phyloP scores from a whole-genome alignment of 78 protist genomes.

The Diacronema lutheri region DNA sequence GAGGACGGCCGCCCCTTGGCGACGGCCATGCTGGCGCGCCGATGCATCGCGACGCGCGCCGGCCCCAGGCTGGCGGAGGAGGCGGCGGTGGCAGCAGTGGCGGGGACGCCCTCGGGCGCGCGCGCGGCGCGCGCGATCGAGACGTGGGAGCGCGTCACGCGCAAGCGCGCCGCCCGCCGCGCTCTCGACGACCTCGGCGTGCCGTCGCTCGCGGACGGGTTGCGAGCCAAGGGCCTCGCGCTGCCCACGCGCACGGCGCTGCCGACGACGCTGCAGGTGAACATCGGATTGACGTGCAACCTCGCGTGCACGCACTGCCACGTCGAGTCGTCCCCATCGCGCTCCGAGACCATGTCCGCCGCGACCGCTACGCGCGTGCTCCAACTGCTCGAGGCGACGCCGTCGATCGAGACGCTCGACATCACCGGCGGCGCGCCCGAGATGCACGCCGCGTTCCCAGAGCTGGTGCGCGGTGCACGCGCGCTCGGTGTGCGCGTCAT shows the following conservation, averaged over 20 bases:
- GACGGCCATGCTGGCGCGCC: too few species aligned
- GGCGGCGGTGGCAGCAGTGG: too few species aligned
- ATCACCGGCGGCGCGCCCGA: constrained; percentile 53
- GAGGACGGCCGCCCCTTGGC: too few species aligned
- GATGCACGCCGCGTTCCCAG: constrained; percentile 16
- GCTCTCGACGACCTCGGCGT: constrained; percentile 33
- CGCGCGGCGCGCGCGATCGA: too few species aligned
- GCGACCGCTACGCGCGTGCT: constrained; percentile 7
- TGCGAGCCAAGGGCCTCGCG: background rate
- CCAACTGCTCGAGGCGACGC: background rate
- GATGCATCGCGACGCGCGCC: too few species aligned
- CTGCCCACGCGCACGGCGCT: background rate
- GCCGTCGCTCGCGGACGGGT: background rate
- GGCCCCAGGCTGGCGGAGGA: too few species aligned
- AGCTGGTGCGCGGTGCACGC: constrained; percentile 7
- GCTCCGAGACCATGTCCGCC: constrained; percentile 25
- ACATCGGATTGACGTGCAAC: constrained; percentile 50
- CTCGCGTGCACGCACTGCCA: constrained; percentile 56
- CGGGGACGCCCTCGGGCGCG: too few species aligned
- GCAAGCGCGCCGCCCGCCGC: background rate
- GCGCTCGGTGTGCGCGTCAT: constrained; percentile 7
- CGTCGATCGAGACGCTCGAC: constrained; percentile 14
- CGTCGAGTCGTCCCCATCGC: constrained; percentile 43
- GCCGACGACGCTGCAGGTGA: constrained; percentile 25
- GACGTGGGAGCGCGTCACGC: too few species aligned